Evolutionary conservation across 2,329 filamentous ascomycete genomes (phyloP), one percentile per base, ranked within the genome.

Genomic region (Samsoniella hepiali): DNA sequence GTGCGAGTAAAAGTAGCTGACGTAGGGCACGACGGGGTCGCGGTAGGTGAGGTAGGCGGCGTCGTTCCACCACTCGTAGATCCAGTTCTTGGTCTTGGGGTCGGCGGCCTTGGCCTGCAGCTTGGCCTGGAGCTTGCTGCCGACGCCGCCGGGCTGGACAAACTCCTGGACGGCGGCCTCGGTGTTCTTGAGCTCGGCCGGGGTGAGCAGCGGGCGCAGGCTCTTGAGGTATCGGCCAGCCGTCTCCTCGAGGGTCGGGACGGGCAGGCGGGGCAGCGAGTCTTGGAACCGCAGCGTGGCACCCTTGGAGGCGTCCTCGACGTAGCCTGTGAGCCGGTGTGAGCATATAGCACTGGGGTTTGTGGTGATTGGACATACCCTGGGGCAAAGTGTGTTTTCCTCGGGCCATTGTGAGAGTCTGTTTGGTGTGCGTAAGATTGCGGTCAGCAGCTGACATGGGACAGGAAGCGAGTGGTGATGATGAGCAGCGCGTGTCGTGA

Each of bases 1-100:
- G 81, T 98, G 94, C 62, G 93, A 97, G 82, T 99, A 99, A 81
- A 99, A 99, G 85, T 99, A 99, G 78, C 92, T 97, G 72, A 99
- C 95, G 75, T 98, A 99, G 66, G 95, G 95, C 22, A 98, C 91
- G 54, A 99, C 91, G 11, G 95, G 95, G 76, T 98, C 95, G 68
- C 94, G 90, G 81, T 98, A 98, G 68, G 80, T 84, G 68, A 99
- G 87, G 79, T 99, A 99, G 64, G 95, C 95, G 5, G 88, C 87
- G 60, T 97, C 87, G 76, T 99, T 98, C 95, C 95, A 99, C 95
- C 95, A 99, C 70, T 99, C 94, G 70, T 90, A 88, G 63, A 99
- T 83, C 95, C 95, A 99, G 79, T 98, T 99, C 80, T 90, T 92
- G 74, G 85, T 80, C 66, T 90, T 88, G 57, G 93, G 89, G 68